phyloP scores from a whole-genome alignment of 306 rosid species.

The Potentilla sterilis region DNA sequence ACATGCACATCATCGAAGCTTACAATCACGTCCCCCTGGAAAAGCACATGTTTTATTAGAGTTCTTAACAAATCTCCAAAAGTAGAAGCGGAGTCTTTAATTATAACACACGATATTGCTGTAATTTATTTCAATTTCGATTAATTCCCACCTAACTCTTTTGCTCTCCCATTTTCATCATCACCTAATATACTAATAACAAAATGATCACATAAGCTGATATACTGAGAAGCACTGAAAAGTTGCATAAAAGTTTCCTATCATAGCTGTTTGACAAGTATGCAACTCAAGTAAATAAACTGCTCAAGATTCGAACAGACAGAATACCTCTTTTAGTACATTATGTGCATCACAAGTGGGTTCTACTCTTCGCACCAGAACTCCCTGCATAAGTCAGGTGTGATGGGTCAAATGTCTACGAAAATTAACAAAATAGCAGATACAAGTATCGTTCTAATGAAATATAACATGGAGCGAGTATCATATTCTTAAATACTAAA shows the following conservation, averaged over 20 bases:
- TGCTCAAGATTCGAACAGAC: slow-evolving; percentile 19
- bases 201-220: slow-evolving; percentile 16
- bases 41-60: slow-evolving; percentile 18
- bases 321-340: slow-evolving; percentile 78
- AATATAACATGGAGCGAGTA: background rate
- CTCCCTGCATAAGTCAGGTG: slow-evolving; percentile 61
- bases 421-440: slow-evolving; percentile 18
- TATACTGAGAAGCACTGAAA: slow-evolving; percentile 21
- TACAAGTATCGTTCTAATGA: background rate
- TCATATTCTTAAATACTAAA: background rate
- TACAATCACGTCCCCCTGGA: slow-evolving; percentile 95
- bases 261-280: slow-evolving; percentile 8
- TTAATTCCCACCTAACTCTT: slow-evolving; percentile 6
- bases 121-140: slow-evolving; percentile 1
- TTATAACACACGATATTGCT: slow-evolving; percentile 3
- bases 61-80: slow-evolving; percentile 15
- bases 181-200: slow-evolving; percentile 5
- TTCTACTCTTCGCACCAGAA: slow-evolving; percentile 85
- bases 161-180: background rate
- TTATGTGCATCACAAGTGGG: slow-evolving; percentile 90
- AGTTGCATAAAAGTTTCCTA: slow-evolving; percentile 7
- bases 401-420: slow-evolving; percentile 17
- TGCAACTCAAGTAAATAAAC: slow-evolving; percentile 18
- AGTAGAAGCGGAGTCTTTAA: slow-evolving; percentile 9
- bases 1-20: slow-evolving; percentile 80